A percentile compares a stretch with the other conserved stretches of the same genome.
Conservation (phyloP, 1,284 basidiomycete species). For the Dichomitus squalens region DNA sequence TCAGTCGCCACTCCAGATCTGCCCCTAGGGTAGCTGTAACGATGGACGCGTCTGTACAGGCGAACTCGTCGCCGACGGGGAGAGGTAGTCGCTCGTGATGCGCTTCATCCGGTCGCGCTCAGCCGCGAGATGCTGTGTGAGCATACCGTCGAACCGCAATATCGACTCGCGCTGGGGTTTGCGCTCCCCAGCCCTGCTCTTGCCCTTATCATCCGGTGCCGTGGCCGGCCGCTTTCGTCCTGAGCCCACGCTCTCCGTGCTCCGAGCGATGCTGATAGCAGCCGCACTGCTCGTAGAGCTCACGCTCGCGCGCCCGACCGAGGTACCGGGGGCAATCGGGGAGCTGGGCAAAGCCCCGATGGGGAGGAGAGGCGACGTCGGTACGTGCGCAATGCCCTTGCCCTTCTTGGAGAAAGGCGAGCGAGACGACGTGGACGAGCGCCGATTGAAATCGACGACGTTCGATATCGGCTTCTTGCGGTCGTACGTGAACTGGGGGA, state of each 20-base stretch:
- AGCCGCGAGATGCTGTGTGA: slow-evolving; percentile 73
- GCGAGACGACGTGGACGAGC: slow-evolving; percentile 24
- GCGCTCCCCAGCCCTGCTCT: slow-evolving; percentile 28
- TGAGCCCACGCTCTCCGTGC: not conserved
- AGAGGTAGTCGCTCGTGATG: slow-evolving; percentile 52
- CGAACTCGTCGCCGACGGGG: slow-evolving; percentile 18
- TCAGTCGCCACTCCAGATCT: slow-evolving; percentile 1
- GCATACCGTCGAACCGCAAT: slow-evolving; percentile 69
- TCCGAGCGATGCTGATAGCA: slow-evolving; percentile 1
- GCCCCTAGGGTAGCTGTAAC: not conserved
- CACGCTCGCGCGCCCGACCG: slow-evolving; percentile 9
- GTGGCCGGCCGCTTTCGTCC: slow-evolving; percentile 22
- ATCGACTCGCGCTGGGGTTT: slow-evolving; percentile 52
- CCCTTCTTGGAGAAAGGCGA: slow-evolving; percentile 23
- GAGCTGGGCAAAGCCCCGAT: slow-evolving; percentile 21
- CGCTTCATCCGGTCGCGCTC: slow-evolving; percentile 72
- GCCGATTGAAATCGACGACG: slow-evolving; percentile 25
- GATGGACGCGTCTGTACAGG: slow-evolving; percentile 11
- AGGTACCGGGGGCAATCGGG: slow-evolving; percentile 11
- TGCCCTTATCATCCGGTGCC: slow-evolving; percentile 26
- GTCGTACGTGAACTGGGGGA: slow-evolving; percentile 25
- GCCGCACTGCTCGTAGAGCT: slow-evolving; percentile 25
- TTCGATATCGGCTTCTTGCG: slow-evolving; percentile 34
- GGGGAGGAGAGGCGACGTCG: slow-evolving; percentile 19
- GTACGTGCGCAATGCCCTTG: slow-evolving; percentile 15